Percentiles rank a stretch among this genome's conserved stretches.
phyloP scores from a whole-genome alignment of 2,329 filamentous ascomycete species.

The Aspergillus fumigatus region DNA sequence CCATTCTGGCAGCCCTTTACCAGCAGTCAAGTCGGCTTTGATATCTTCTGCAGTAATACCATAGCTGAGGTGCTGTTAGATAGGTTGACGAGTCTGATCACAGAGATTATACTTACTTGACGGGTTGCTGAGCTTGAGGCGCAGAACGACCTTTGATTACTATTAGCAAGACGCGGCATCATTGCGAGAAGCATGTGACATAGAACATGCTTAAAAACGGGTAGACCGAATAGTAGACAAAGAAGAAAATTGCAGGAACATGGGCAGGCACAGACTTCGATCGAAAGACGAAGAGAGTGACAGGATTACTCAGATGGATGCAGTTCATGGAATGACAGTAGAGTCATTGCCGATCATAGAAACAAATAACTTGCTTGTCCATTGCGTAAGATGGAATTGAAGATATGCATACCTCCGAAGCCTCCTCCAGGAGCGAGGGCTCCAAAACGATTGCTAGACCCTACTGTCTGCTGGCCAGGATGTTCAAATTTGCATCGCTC shows the following conservation, averaged over 20 bases:
- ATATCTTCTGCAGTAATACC: constrained; percentile 58
- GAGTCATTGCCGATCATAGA: background rate
- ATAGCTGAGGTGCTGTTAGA: constrained; percentile 39
- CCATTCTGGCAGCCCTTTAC: constrained; percentile 70
- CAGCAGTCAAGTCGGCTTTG: constrained; percentile 57
- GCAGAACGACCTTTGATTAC: constrained; percentile 16
- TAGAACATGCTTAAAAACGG: background rate
- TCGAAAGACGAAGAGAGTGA: background rate
- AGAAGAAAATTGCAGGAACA: background rate
- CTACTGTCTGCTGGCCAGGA: constrained; percentile 39
- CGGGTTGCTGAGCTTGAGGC: constrained; percentile 14
- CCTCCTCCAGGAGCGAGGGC: constrained; percentile 38
- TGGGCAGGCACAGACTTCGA: background rate
- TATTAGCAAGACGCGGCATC: background rate
- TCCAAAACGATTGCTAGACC: constrained; percentile 56
- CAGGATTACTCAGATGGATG: background rate
- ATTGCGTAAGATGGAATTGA: background rate
- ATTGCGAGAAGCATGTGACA: constrained; percentile 1
- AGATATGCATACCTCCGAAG: constrained; percentile 37
- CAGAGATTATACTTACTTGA: constrained; percentile 19
- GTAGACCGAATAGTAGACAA: background rate
- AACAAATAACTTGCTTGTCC: background rate
- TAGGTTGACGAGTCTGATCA: constrained; percentile 3
- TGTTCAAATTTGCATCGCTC: constrained; percentile 59
- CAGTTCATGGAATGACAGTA: background rate